phyloP scores from a whole-genome alignment of 257 asterid species.

The Knoxia roxburghii region DNA sequence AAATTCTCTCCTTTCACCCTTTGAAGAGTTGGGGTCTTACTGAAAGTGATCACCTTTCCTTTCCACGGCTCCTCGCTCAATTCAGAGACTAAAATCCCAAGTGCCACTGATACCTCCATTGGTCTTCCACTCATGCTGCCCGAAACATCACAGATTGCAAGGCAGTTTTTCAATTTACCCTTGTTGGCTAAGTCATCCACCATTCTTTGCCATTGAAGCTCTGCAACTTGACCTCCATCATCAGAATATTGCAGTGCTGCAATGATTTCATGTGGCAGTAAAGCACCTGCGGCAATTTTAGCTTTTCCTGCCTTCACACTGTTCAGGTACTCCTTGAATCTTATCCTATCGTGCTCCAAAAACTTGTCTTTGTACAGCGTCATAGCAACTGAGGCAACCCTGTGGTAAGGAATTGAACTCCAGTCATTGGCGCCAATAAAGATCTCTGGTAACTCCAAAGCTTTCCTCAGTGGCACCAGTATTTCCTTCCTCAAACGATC shows the following conservation, averaged over 20 bases:
- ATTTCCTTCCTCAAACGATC: conserved; percentile 18
- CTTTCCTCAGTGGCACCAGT: conserved; percentile 13
- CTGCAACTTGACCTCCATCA: conserved; percentile 8
- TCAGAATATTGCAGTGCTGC: neutral
- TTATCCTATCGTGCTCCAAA: conserved; percentile 8
- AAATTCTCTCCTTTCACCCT: neutral
- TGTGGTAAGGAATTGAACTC: conserved; percentile 9
- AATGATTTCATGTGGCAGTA: conserved; percentile 17
- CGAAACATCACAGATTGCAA: conserved; percentile 15
- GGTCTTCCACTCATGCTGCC: conserved; percentile 14
- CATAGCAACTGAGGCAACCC: conserved; percentile 21
- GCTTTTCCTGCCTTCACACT: conserved; percentile 14
- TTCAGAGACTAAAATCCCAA: conserved; percentile 15
- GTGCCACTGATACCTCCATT: conserved; percentile 18
- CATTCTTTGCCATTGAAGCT: conserved; percentile 17
- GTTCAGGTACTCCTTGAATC: conserved; percentile 11
- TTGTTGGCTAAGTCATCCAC: conserved; percentile 14
- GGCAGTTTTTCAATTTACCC: conserved; percentile 20
- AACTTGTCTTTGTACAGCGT: conserved; percentile 15
- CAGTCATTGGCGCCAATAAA: conserved; percentile 17
- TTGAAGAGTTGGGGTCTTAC: conserved; percentile 11
- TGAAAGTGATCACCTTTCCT: conserved; percentile 15
- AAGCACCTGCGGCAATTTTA: conserved; percentile 16
- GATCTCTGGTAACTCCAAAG: conserved; percentile 17
- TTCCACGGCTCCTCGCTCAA: conserved; percentile 18